Evolutionary conservation across 2,329 filamentous ascomycete genomes (phyloP).

Genomic region (Fusarium sp.): DNA sequence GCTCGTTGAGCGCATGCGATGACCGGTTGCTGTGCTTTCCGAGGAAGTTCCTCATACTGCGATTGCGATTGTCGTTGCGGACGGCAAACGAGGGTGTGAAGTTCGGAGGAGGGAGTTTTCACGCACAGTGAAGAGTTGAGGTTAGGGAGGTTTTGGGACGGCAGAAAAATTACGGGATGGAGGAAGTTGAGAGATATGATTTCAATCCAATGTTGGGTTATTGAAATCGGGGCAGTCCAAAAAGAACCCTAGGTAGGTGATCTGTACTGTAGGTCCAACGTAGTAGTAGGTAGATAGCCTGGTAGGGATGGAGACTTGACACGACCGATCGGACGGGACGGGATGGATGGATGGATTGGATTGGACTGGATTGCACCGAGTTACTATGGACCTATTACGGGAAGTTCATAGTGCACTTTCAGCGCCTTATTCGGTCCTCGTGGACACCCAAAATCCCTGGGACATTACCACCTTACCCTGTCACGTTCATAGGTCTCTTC

Average conservation of each 20-base stretch:
- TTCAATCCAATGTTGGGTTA: constrained; percentile 20
- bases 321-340: constrained; percentile 24
- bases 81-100: constrained; percentile 8
- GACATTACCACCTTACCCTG: neutral
- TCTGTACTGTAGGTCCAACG: constrained; percentile 1
- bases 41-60: constrained; percentile 65
- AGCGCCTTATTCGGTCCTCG: constrained; percentile 5
- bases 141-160: constrained; percentile 17
- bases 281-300: neutral
- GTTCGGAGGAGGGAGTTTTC: constrained; percentile 7
- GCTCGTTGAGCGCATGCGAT: constrained; percentile 66
- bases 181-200: constrained; percentile 32
- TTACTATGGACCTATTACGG: constrained; percentile 4
- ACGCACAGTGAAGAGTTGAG: constrained; percentile 28
- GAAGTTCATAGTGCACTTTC: constrained; percentile 23
- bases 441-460: neutral
- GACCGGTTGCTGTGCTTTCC: constrained; percentile 68
- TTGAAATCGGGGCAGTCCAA: constrained; percentile 33
- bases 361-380: neutral
- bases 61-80: constrained; percentile 40
- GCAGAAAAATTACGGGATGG: constrained; percentile 18
- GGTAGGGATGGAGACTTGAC: neutral
- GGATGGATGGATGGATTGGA: neutral
- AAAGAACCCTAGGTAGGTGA: constrained; percentile 1
- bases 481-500: neutral